Evolutionary conservation across 2,329 filamentous ascomycete genomes (phyloP), one percentile per base, ranked within the genome.

Genomic region (Hypomyces perniciosus): DNA sequence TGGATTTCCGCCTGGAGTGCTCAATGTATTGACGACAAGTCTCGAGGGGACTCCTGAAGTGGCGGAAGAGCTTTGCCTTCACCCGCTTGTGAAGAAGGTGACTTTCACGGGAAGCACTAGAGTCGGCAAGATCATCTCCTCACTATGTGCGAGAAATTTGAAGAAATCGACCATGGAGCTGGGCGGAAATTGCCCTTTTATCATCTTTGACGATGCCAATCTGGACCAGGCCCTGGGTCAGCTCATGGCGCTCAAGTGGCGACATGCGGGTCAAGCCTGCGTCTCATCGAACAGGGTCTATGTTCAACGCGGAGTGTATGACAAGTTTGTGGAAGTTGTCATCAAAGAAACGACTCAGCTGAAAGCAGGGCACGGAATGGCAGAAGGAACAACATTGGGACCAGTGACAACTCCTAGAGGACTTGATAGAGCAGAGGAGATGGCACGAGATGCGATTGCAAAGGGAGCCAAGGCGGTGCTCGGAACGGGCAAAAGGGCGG

Each of bases 81-180:
- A 77, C 51, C 68, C 67, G 0, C 51, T 67, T 0, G 69, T 77
- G 0, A 72, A 71, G 46, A 90, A 90, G 64, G 74, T 92, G 50
- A 86, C 85, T 51, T 93, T 92, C 59, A 92, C 88, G 0, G 88
- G 88, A 13, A 83, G 80, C 59, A 88, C 87, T 0, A 68, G 72
- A 0, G 80, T 90, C 0, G 88, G 88, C 4, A 79, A 81, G 37
- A 83, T 84, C 53, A 75, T 89, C 43, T 80, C 83, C 1, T 66
- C 72, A 2, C 73, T 75, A 1, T 82, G 81, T 5, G 83, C 81
- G 4, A 76, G 78, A 57, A 73, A 81, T 51, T 70, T 88, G 33
- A 89, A 89, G 68, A 84, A 84, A 0, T 74, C 80, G 3, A 70
- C 86, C 0, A 75, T 89, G 61, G 85, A 90, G 61, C 72, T 89